phyloP scores from a whole-genome alignment of 1,284 basidiomycete species.

The Trichosporon asahii region DNA sequence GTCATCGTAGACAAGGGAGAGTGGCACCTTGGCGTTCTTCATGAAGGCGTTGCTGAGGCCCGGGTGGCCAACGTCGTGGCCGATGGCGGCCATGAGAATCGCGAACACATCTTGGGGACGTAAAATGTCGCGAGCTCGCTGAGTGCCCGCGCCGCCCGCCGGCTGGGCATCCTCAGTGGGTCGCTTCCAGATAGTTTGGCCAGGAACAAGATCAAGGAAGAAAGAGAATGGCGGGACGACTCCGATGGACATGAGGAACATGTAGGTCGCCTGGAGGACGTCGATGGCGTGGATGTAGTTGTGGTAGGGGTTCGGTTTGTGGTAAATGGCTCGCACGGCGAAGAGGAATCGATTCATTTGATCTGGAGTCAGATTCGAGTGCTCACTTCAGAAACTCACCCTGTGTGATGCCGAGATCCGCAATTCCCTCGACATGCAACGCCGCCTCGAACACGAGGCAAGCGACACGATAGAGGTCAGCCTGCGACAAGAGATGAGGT shows the following conservation, averaged over 20 bases:
- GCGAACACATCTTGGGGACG: conserved; percentile 72
- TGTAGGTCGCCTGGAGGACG: conserved; percentile 86
- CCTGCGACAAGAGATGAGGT: conserved; percentile 71
- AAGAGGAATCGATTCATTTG: conserved; percentile 71
- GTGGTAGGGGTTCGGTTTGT: conserved; percentile 86
- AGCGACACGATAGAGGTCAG: conserved; percentile 74
- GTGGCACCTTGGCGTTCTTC: conserved; percentile 86
- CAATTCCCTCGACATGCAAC: conserved; percentile 64
- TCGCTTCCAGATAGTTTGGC: conserved; percentile 36
- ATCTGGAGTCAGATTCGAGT: conserved; percentile 37
- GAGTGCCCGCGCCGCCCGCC: conserved; percentile 31
- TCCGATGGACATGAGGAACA: conserved; percentile 70
- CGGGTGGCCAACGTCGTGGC: conserved; percentile 92
- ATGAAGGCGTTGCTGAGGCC: conserved; percentile 87
- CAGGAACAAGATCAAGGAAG: conserved; percentile 32
- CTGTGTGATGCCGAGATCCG: conserved; percentile 62
- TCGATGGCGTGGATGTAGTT: conserved; percentile 94
- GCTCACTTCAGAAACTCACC: conserved; percentile 55
- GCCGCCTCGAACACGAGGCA: conserved; percentile 64
- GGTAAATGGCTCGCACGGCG: conserved; percentile 79
- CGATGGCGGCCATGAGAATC: conserved; percentile 81
- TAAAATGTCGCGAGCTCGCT: conserved; percentile 54
- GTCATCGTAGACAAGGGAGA: conserved; percentile 81
- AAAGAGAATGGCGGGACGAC: conserved; percentile 69
- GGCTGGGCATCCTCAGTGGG: conserved; percentile 27